phyloP scores from a whole-genome alignment of 1,284 basidiomycete species.

The Moniliella sp. region DNA sequence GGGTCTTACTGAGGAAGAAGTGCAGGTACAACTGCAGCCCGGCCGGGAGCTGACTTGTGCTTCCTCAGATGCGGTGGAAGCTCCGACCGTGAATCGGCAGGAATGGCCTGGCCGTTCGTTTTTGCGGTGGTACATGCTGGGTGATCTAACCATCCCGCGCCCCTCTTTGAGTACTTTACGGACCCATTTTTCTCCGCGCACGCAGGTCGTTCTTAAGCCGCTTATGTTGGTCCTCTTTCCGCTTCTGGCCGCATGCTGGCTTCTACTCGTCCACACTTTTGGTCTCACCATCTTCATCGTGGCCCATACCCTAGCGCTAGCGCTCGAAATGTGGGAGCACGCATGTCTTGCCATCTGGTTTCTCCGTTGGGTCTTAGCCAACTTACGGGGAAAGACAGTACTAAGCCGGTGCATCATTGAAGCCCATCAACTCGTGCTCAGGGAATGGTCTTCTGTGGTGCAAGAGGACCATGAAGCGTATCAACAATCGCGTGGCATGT shows the following conservation, averaged over 20 bases:
- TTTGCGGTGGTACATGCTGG: conserved; percentile 17
- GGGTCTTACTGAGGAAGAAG: no score
- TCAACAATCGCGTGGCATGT: conserved; percentile 9
- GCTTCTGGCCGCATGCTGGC: no score
- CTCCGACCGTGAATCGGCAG: no score
- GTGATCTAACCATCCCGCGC: conserved; percentile 15
- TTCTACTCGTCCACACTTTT: no score
- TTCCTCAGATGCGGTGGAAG: no score
- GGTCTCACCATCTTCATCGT: conserved; percentile 21
- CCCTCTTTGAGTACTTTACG: no score
- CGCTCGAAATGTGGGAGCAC: conserved; percentile 8
- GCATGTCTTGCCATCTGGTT: conserved; percentile 17
- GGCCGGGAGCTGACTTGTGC: no score
- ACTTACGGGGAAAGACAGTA: conserved; percentile 22
- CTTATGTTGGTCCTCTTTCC: conserved; percentile 4
- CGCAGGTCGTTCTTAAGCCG: conserved; percentile 6
- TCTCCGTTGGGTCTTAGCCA: conserved; percentile 19
- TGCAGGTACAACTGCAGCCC: no score
- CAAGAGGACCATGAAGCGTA: conserved; percentile 24
- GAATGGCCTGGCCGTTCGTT: no score
- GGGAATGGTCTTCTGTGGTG: conserved; percentile 25
- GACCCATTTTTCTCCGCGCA: not conserved
- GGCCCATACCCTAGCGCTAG: conserved; percentile 21
- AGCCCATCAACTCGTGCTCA: conserved; percentile 18
- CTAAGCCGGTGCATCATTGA: conserved; percentile 18